Conservation (phyloP, 2,329 filamentous ascomycete species). For the Penicillium sp. region DNA sequence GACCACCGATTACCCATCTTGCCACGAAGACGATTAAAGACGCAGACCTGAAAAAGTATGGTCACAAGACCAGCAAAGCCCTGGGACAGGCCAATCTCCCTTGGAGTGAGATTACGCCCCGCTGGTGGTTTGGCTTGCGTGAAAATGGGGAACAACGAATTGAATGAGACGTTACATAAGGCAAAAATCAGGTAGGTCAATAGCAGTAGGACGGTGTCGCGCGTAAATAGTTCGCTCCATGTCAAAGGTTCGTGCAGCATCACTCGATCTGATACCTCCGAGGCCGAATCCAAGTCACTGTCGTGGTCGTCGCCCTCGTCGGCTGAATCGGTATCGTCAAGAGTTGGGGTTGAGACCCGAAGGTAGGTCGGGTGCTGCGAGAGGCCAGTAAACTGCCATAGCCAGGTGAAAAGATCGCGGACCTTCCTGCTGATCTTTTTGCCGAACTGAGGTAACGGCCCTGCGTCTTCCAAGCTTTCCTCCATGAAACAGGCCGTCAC, state of each 20-base stretch:
- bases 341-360: constrained; percentile 34
- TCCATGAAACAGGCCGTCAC: constrained; percentile 79
- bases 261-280: constrained; percentile 37
- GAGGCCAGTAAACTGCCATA: constrained; percentile 67
- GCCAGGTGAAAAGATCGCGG: constrained; percentile 62
- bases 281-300: constrained; percentile 46
- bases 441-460: constrained; percentile 60
- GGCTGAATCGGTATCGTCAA: constrained; percentile 23
- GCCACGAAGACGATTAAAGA: constrained; percentile 77
- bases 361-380: constrained; percentile 61
- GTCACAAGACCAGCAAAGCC: constrained; percentile 82
- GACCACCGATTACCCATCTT: constrained; percentile 82
- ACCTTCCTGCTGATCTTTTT: constrained; percentile 59
- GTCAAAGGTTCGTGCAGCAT: constrained; percentile 52
- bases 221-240: constrained; percentile 66
- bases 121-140: constrained; percentile 72
- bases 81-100: constrained; percentile 80
- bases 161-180: constrained; percentile 90
- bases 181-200: constrained; percentile 90
- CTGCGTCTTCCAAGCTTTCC: constrained; percentile 74
- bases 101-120: constrained; percentile 72
- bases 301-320: constrained; percentile 38
- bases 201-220: constrained; percentile 79
- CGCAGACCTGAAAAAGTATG: constrained; percentile 83
- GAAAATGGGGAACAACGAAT: constrained; percentile 93